Base-by-base conservation (phyloP, 129 eudicot genomes). In the Centaurea solstitialis region DNA sequence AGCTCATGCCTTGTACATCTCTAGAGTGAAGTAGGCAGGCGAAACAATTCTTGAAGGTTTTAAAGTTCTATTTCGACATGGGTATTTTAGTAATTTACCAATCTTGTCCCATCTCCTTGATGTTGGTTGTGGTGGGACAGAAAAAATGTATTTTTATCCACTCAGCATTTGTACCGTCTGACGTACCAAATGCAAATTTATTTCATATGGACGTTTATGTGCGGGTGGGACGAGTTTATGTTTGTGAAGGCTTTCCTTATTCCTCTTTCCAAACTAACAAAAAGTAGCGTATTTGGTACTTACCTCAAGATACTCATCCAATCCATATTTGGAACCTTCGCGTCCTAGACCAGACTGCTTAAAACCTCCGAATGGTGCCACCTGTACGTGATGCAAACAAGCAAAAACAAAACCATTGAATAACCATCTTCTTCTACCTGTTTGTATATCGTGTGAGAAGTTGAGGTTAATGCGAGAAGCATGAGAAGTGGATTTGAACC, bases 311-410 rank as follows among this genome's bases (percentile, higher is more conserved):
- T 86, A 93, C 47, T 95, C 98, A 65, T 95, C 99, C 80, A 89
- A 85, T 71, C 97, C 98, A 26, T 93, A 95, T 71, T 91, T 95
- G 81, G 97, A 95, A 80, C 97, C 99, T 91, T 93, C 98, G 37
- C 99, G 87, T 26, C 99, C 99, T 74, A 95, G 87, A 50, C 99
- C 99, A 21, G 99, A 95, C 82, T 95, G 94, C 77, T 95, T 95
- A 69, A 89, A 88, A 13, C 98, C 99, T 83, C 99, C 99, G 77
- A 92, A 93, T 57, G 99, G 99, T 77, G 99, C 94, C 87, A 93
- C 97, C 97, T 94, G n/a, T n/a, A n/a, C n/a, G n/a, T n/a, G n/a
- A n/a, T n/a, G 18, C 62, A 43, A 41, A 85, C 71, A 68, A 50
- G 21, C 69, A 70, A 76, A 9, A 57, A 57, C 22, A 0, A 50